phyloP scores from a whole-genome alignment of 2,329 filamentous ascomycete species.

The Endocalyx cinctus region DNA sequence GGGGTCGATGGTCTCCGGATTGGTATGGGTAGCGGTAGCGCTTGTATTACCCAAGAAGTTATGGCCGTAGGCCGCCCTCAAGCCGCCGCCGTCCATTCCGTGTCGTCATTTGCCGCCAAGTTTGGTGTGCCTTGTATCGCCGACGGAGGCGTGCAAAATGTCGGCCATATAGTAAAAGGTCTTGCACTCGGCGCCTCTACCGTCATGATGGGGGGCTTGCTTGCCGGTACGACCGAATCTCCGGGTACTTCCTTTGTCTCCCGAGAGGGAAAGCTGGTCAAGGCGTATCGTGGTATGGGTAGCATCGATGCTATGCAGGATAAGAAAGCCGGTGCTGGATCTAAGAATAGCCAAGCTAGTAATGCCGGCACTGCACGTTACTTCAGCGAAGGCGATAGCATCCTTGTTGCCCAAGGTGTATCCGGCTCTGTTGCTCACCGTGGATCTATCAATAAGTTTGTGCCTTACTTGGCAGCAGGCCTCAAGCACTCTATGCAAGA shows the following conservation, averaged over 20 bases:
- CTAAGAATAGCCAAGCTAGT: conserved; percentile 68
- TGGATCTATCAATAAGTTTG: conserved; percentile 86
- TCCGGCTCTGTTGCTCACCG: conserved; percentile 79
- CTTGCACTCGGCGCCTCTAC: conserved; percentile 89
- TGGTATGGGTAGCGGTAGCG: conserved; percentile 96
- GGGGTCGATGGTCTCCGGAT: conserved; percentile 96
- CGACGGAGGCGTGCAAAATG: conserved; percentile 96
- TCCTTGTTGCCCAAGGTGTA: conserved; percentile 95
- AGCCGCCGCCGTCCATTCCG: conserved; percentile 86
- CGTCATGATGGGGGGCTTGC: conserved; percentile 98
- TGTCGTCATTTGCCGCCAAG: conserved; percentile 80
- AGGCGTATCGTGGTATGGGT: conserved; percentile 98
- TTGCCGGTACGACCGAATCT: conserved; percentile 95
- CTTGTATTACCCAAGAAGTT: conserved; percentile 98
- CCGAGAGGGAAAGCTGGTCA: conserved; percentile 94
- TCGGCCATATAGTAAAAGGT: conserved; percentile 98
- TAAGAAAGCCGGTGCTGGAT: conserved; percentile 81
- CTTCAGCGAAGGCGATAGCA: conserved; percentile 93
- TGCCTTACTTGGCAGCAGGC: conserved; percentile 91
- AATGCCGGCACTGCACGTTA: conserved; percentile 97
- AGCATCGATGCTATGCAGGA: conserved; percentile 99
- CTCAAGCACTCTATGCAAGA: conserved; percentile 98
- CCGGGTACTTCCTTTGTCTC: conserved; percentile 96
- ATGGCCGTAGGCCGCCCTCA: conserved; percentile 98
- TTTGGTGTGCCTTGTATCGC: conserved; percentile 98